Percentiles rank a stretch among this genome's conserved stretches.
Evolutionary conservation across 169 alveolate species (phyloP).

Genomic region (Sarcocystis neurona): DNA sequence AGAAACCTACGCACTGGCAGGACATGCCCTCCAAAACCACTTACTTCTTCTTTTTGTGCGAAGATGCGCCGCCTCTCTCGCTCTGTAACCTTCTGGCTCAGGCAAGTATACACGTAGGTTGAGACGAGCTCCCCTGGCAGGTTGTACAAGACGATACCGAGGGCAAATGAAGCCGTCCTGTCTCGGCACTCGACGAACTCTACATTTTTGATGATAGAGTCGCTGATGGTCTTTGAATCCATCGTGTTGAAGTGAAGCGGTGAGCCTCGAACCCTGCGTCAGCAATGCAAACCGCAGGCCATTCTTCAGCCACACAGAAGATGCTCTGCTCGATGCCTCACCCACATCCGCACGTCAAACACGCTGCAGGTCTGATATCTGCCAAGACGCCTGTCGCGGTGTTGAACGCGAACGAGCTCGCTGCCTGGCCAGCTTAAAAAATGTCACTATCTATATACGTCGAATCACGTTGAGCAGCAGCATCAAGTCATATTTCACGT

Average conservation of each 20-base stretch:
- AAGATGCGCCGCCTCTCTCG: slow-evolving; percentile 56
- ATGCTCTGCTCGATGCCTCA: too few species aligned
- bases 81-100: slow-evolving; percentile 58
- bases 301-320: too few species aligned
- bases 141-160: slow-evolving; percentile 43
- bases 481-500: too few species aligned
- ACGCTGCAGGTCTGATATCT: too few species aligned
- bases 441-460: too few species aligned
- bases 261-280: slow-evolving; percentile 51
- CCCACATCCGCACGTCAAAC: too few species aligned
- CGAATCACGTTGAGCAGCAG: too few species aligned
- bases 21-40: background rate
- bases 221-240: slow-evolving; percentile 55
- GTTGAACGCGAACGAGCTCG: too few species aligned
- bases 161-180: slow-evolving; percentile 37
- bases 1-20: background rate
- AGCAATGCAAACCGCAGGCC: too few species aligned
- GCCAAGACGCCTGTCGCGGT: too few species aligned
- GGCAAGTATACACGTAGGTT: slow-evolving; percentile 38
- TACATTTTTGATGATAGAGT: slow-evolving; percentile 44
- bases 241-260: slow-evolving; percentile 57
- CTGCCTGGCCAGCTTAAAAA: too few species aligned
- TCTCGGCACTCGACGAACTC: slow-evolving; percentile 62
- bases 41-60: slow-evolving; percentile 56
- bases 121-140: slow-evolving; percentile 64